phyloP scores from a whole-genome alignment of 176 grass and related monocot species.

The Leersia perrieri region DNA sequence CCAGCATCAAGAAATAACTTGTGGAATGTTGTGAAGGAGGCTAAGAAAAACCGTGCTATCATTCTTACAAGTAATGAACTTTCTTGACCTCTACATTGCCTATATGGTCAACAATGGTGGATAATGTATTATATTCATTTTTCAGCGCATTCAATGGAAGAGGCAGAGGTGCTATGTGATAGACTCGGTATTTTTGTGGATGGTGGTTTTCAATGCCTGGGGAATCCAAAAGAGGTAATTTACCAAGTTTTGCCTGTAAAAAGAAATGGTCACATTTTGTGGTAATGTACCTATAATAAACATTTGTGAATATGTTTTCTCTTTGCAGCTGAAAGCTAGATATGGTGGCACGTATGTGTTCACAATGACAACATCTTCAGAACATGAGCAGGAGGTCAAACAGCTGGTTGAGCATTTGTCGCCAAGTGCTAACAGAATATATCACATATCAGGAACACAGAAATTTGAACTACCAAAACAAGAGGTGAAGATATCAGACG shows the following conservation, averaged over 20 bases:
- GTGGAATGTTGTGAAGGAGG: conserved; percentile 75
- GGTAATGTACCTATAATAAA: neutral
- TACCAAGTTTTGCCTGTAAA: neutral
- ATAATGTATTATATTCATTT: neutral
- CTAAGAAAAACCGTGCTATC: conserved; percentile 76
- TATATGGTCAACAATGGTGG: neutral
- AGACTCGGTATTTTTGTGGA: conserved; percentile 64
- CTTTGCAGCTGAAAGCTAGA: conserved; percentile 54
- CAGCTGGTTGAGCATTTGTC: conserved; percentile 42
- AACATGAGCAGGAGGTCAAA: conserved; percentile 46
- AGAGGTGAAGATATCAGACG: conserved; percentile 49
- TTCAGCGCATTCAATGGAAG: conserved; percentile 81
- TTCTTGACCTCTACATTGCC: neutral
- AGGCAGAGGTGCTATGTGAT: conserved; percentile 71
- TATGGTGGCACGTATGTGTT: conserved; percentile 55
- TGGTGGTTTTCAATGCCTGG: conserved; percentile 69
- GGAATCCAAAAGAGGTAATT: conserved; percentile 63
- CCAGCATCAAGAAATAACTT: conserved; percentile 81
- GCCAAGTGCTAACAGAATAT: conserved; percentile 46
- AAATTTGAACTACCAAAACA: conserved; percentile 61
- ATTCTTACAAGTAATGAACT: conserved; percentile 79
- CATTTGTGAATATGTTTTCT: neutral
- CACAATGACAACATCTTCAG: conserved; percentile 53
- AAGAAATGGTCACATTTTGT: neutral
- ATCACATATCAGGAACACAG: conserved; percentile 61